Evolutionary conservation across 495 filamentous ascomycete species (phyloP).

Genomic region (Aspergillus homomorphus): DNA sequence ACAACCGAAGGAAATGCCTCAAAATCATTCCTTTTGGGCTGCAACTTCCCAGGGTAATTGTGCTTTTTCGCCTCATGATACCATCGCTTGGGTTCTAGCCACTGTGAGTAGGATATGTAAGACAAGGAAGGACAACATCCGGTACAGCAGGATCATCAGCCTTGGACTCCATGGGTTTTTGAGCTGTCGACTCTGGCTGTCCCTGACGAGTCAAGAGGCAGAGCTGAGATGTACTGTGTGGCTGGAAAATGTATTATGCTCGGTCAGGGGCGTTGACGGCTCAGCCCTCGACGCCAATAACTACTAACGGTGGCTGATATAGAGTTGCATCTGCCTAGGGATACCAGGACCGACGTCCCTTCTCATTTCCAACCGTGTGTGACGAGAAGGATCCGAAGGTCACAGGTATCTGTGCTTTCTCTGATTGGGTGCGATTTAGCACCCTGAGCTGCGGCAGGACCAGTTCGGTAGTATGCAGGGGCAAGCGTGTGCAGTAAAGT

Average conservation of each 20-base stretch:
- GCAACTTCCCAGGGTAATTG: not conserved
- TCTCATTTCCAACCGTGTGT: not conserved
- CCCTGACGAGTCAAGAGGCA: not conserved
- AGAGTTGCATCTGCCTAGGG: slow-evolving; percentile 3
- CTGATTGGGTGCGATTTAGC: slow-evolving; percentile 5
- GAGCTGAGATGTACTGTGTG: not conserved
- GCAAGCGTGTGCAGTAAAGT: slow-evolving; percentile 3
- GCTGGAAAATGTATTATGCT: not conserved
- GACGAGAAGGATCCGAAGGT: not conserved
- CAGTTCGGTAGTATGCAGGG: slow-evolving; percentile 9
- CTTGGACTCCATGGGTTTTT: not conserved
- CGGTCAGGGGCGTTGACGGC: not conserved
- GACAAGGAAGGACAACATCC: not conserved
- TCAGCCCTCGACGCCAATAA: not conserved
- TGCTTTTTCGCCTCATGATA: not conserved
- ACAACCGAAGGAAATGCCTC: not conserved
- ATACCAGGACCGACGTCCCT: not conserved
- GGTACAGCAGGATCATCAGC: not conserved
- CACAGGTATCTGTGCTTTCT: not conserved
- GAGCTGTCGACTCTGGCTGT: not conserved
- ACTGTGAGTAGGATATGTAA: not conserved
- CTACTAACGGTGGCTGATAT: slow-evolving; percentile 5
- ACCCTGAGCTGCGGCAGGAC: slow-evolving; percentile 1
- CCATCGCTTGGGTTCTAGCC: not conserved
- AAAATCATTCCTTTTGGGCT: not conserved